phyloP scores from a whole-genome alignment of 106 monocot genomes.

The Amphibolis antarctica region DNA sequence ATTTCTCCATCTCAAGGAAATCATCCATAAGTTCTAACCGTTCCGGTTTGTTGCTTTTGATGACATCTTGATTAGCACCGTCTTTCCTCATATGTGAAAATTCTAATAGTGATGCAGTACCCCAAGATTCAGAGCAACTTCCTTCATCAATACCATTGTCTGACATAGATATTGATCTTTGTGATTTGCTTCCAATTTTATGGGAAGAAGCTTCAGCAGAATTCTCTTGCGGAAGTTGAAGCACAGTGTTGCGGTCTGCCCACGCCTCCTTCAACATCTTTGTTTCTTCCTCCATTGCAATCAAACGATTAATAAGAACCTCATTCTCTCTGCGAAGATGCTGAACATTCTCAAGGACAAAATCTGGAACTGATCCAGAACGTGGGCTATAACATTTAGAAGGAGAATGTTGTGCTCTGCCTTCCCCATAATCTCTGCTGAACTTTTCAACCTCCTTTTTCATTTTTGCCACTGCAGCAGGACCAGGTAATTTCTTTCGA shows the following conservation, averaged over 20 bases:
- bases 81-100: conserved; percentile 5
- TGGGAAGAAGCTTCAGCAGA: conserved; percentile 3
- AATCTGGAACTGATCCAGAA: conserved; percentile 3
- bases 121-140: background rate
- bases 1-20: conserved; percentile 52
- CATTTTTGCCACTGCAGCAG: conserved; percentile 73
- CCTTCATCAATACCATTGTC: conserved; percentile 2
- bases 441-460: conserved; percentile 58
- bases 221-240: conserved; percentile 15
- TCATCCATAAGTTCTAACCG: conserved; percentile 37
- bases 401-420: background rate
- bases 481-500: conserved; percentile 62
- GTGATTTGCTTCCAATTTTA: conserved; percentile 6
- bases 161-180: background rate
- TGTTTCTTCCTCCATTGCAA: conserved; percentile 25
- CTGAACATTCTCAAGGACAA: conserved; percentile 6
- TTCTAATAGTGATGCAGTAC: background rate
- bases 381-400: conserved; percentile 12
- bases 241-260: conserved; percentile 16
- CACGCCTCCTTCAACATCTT: conserved; percentile 16
- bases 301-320: conserved; percentile 12
- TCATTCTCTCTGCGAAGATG: conserved; percentile 19
- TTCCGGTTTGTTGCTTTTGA: background rate
- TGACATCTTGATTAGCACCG: background rate
- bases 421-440: conserved; percentile 25